Evolutionary conservation across 768 basidiomycete species (phyloP).

Genomic region (Coprinopsis sp.): DNA sequence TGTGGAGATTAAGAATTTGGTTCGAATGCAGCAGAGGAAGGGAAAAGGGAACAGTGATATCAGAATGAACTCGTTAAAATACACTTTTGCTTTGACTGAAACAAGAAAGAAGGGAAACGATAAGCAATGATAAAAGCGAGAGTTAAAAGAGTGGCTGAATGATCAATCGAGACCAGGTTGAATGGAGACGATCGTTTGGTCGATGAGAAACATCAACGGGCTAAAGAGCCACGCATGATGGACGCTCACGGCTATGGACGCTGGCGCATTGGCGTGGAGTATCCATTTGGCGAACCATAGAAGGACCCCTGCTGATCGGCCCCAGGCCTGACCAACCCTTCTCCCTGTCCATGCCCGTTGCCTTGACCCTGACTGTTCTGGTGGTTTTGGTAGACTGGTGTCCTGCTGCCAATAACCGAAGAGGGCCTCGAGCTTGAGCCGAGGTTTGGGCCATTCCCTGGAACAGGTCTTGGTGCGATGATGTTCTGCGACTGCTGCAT

Average conservation of each 20-base stretch:
- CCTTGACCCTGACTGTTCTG: too few species aligned
- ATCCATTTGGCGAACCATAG: slow-evolving; percentile 3
- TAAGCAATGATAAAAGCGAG: slow-evolving; percentile 13
- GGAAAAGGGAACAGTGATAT: too few species aligned
- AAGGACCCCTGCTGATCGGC: not conserved
- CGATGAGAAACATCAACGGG: not conserved
- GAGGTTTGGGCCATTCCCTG: not conserved
- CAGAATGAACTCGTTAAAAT: slow-evolving; percentile 48
- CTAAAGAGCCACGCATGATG: not conserved
- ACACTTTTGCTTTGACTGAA: slow-evolving; percentile 44
- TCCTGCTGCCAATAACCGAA: slow-evolving; percentile 4
- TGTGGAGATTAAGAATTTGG: too few species aligned
- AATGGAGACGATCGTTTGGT: not conserved
- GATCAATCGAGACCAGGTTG: not conserved
- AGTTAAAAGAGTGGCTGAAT: not conserved
- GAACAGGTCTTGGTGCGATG: not conserved
- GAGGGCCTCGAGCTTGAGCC: slow-evolving; percentile 3
- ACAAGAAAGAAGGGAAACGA: slow-evolving; percentile 18
- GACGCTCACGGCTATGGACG: not conserved
- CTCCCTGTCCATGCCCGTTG: too few species aligned
- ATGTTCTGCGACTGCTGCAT: not conserved
- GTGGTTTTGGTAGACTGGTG: not conserved
- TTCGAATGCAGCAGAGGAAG: too few species aligned
- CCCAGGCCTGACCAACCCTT: not conserved
- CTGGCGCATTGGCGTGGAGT: slow-evolving; percentile 1